Base-by-base conservation (phyloP, 1,139 yeast genomes). In the Blastobotrys petasosporus region DNA sequence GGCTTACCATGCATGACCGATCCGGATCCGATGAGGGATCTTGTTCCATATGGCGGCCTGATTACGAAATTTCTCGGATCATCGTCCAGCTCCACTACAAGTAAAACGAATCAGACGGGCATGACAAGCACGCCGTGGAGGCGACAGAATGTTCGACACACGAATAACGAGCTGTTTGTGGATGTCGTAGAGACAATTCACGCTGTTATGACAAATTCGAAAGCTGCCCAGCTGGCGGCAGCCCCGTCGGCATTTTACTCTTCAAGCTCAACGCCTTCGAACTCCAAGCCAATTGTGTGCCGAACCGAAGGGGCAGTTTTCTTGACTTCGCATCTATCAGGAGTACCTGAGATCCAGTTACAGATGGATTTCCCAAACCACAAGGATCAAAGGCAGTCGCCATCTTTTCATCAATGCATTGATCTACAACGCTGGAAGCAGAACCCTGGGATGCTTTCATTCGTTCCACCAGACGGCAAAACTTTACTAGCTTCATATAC, bases 391-490 rank as follows among this genome's bases (percentile, higher is more conserved):
- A 33, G 28, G 15, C 12, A 11, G n/a, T 28, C 65, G 74, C 66
- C 70, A 2, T 62, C 72, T 30, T 75, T 82, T 52, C 92, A 84
- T 58, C 74, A 70, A 33, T 76, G 85, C 56, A 75, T 84, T 1
- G 60, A 65, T n/a, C 49, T 54, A 13, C 50, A 51, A 9, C 54
- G 48, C 30, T 67, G 69, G 66, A 41, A 53, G 11, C 50, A 52
- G 33, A 50, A 47, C 12, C 65, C 65, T 3, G 66, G 64, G 11
- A 56, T 68, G 0, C 60, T 88, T 37, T 70, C 79, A 12, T 86
- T 90, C 58, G 74, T 85, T 16, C 98, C 98, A 2, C 95, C 97
- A 0, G 97, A 92, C 63, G 97, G 95, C 3, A 74, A 70, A 51
- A 77, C 80, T 36, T 71, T 75, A 4, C 63, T 92, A 15, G 75